A percentile compares a stretch with the other conserved stretches of the same genome.
These are phyloP conservation scores for Teunomyces lycoperdinae DNA, from an alignment of 805 yeast genomes.

Conservation along the genomic window DNA sequence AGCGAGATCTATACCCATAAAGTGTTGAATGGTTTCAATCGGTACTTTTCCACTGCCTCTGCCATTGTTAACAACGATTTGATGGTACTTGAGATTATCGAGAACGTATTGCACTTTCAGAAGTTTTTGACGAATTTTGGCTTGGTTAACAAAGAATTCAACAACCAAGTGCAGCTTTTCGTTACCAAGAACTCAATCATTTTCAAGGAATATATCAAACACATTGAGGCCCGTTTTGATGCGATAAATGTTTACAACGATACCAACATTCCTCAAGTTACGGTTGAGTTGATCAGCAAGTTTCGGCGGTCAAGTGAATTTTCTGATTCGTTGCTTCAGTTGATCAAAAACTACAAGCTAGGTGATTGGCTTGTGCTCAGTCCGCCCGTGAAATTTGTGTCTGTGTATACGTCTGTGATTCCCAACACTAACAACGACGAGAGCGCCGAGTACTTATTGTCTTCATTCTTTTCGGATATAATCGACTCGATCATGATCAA, in stretches of 20 bases:
- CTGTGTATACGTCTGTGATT: constrained; percentile 47
- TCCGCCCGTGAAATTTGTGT: constrained; percentile 49
- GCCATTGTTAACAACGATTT: constrained; percentile 23
- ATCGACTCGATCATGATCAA: constrained; percentile 69
- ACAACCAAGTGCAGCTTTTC: constrained; percentile 12
- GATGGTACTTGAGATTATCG: constrained; percentile 44
- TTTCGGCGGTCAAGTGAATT: constrained; percentile 65
- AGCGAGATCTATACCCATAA: constrained; percentile 10
- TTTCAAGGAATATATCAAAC: constrained; percentile 56
- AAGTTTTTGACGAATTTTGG: constrained; percentile 11
- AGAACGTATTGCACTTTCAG: constrained; percentile 29
- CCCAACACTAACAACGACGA: constrained; percentile 32
- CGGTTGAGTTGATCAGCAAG: constrained; percentile 69
- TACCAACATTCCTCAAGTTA: constrained; percentile 65
- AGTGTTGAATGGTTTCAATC: constrained; percentile 13
- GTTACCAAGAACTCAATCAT: constrained; percentile 28
- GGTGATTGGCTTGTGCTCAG: constrained; percentile 69
- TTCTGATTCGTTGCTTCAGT: constrained; percentile 46
- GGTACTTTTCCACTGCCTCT: constrained; percentile 11
- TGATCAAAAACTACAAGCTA: constrained; percentile 51
- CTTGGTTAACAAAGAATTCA: constrained; percentile 9
- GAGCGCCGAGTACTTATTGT: constrained; percentile 51
- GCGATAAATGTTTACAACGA: constrained; percentile 58
- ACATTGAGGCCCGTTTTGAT: constrained; percentile 51
- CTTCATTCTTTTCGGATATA: constrained; percentile 71